These are phyloP conservation scores for Paxillus involutus DNA, from an alignment of 768 basidiomycete genomes.

Conservation along the genomic window DNA sequence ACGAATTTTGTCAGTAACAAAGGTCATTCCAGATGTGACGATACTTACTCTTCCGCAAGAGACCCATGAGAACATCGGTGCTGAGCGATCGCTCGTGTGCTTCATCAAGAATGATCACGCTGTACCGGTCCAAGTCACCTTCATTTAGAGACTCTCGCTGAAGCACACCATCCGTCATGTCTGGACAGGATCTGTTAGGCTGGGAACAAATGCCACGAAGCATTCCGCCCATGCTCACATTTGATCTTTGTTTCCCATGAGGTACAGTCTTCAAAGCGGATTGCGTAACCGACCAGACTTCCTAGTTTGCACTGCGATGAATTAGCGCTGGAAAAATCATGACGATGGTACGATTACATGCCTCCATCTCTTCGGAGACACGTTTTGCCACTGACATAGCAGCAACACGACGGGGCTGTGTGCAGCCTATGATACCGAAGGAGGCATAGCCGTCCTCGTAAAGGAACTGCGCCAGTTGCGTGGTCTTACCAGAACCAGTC, in stretches of 20 bases:
- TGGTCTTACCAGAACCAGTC: constrained; percentile 99
- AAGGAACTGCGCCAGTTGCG: constrained; percentile 91
- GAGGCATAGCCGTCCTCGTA: constrained; percentile 96
- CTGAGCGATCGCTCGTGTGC: constrained; percentile 97
- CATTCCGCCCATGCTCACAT: constrained; percentile 51
- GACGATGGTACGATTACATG: constrained; percentile 31
- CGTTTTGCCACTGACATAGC: constrained; percentile 99
- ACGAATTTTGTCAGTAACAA: constrained; percentile 3
- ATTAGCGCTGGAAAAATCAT: constrained; percentile 2
- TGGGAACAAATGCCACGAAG: not conserved
- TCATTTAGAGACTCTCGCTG: constrained; percentile 98
- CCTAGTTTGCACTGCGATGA: constrained; percentile 78
- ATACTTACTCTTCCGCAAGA: constrained; percentile 83
- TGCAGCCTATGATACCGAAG: constrained; percentile 92
- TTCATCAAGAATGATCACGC: constrained; percentile 97
- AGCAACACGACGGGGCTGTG: constrained; percentile 97
- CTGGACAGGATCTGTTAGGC: constrained; percentile 37
- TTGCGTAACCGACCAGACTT: constrained; percentile 90
- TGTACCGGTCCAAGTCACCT: constrained; percentile 96
- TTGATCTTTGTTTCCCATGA: constrained; percentile 94
- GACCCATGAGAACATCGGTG: constrained; percentile 97
- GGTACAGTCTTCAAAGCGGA: constrained; percentile 98
- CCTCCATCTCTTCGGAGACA: constrained; percentile 99
- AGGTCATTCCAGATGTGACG: not conserved
- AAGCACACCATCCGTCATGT: constrained; percentile 98